These are phyloP conservation scores for Trametes sp. DNA, from an alignment of 1,284 basidiomycete species.

Conservation along the genomic window DNA sequence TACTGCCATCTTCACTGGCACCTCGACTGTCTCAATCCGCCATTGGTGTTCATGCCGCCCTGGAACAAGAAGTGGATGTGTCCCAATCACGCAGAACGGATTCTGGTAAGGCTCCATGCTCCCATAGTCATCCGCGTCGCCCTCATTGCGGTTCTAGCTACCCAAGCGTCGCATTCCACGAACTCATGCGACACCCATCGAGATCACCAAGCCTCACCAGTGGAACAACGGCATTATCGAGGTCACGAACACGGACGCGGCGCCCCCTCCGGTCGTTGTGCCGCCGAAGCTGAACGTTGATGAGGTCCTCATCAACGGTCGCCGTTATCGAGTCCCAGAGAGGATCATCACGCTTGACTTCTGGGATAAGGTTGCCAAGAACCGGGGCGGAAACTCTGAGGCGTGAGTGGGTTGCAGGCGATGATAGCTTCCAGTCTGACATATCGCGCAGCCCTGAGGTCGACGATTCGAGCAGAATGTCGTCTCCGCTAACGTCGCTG, in stretches of 20 bases:
- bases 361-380: conserved; percentile 83
- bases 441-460: conserved; percentile 16
- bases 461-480: conserved; percentile 57
- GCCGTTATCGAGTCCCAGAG: conserved; percentile 94
- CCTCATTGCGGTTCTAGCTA: conserved; percentile 51
- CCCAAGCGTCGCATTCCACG: conserved; percentile 81
- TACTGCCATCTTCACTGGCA: conserved; percentile 97
- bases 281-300: conserved; percentile 65
- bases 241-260: conserved; percentile 73
- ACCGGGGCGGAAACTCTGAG: conserved; percentile 44
- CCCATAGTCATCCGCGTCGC: not conserved
- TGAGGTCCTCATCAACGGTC: conserved; percentile 82
- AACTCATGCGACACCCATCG: conserved; percentile 69
- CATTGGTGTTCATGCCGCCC: conserved; percentile 86
- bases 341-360: conserved; percentile 93
- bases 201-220: conserved; percentile 72
- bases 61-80: conserved; percentile 98
- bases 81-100: conserved; percentile 90
- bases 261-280: conserved; percentile 39
- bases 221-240: conserved; percentile 95
- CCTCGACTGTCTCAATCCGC: conserved; percentile 94
- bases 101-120: conserved; percentile 60
- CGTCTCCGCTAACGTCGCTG: conserved; percentile 78
- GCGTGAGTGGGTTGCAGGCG: conserved; percentile 47
- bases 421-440: not conserved